Evolutionary conservation across 2,329 filamentous ascomycete genomes (phyloP), one percentile per base, ranked within the genome.

Genomic region (Colletotrichum melonis): DNA sequence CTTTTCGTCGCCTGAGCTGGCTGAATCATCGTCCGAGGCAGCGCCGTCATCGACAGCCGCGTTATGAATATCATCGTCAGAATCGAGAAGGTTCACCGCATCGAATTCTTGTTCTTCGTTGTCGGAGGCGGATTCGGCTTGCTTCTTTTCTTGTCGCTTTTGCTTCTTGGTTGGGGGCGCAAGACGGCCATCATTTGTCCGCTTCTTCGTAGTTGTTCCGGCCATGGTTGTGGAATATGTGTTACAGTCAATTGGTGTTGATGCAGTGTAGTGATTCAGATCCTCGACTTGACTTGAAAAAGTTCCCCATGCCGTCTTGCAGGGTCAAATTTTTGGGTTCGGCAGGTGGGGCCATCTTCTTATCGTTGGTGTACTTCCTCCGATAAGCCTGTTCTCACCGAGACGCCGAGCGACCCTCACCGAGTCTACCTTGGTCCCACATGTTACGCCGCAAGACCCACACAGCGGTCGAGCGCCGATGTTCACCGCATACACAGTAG

Each of bases 21-120:
- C 83, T 7, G 81, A 81, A 2, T 79, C 79, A 16, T 82, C 81
- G 14, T 80, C 84, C 0, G 83, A 84, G 16, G 77, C 80, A 11
- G 81, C 83, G 55, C 85, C 83, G 55, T 90, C 87, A 72, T 91
- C 88, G 22, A 86, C 87, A 6, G 81, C 79, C 55, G 86, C 86
- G 76, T 89, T 87, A 77, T 89, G 85, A 65, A 90, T 84, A 67
- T 90, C 88, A 68, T 90, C 88, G 76, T 91, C 88, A 5, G 88
- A 90, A 78, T 90, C 88, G 63, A 89, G 83, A 19, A 90, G 82
- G 75, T 89, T 85, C 74, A 89, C 86, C 2, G 88, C 85, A 35
- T 85, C 81, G 78, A 89, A 89, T 65, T 84, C 82, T 62, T 85
- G 78, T 35, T 82, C 80, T 38, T 82, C 80, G 5, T 83, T 79